Conservation (phyloP, 257 asterid species). For the Primulina tabacum region DNA sequence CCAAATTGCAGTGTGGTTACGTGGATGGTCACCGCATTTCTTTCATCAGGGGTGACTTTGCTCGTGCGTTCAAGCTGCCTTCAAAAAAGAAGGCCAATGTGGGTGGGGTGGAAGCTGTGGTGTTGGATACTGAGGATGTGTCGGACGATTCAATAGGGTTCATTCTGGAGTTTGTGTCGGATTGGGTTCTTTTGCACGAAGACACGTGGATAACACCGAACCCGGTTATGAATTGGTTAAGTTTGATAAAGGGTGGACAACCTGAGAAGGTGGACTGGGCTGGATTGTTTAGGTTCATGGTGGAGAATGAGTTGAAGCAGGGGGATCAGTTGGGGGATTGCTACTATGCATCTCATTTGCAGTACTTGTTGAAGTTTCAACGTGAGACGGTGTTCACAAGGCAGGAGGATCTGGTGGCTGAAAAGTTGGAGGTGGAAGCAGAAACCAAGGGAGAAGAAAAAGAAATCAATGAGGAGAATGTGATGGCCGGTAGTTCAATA, state of each 20-base stretch:
- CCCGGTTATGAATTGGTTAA: slow-evolving; percentile 60
- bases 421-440: slow-evolving; percentile 28
- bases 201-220: slow-evolving; percentile 73
- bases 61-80: slow-evolving; percentile 61
- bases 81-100: slow-evolving; percentile 43
- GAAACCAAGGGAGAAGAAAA: slow-evolving; percentile 29
- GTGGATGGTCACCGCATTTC: slow-evolving; percentile 41
- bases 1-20: slow-evolving; percentile 42
- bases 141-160: slow-evolving; percentile 55
- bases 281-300: slow-evolving; percentile 79
- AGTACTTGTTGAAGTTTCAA: slow-evolving; percentile 61
- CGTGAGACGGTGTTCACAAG: slow-evolving; percentile 34
- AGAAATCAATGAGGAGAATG: slow-evolving; percentile 25
- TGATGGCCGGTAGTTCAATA: slow-evolving; percentile 11
- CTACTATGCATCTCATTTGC: slow-evolving; percentile 83
- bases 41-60: slow-evolving; percentile 70
- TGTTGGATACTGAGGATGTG: slow-evolving; percentile 40
- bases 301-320: slow-evolving; percentile 73
- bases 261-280: slow-evolving; percentile 96
- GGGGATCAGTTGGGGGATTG: slow-evolving; percentile 65
- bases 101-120: slow-evolving; percentile 44
- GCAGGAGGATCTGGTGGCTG: slow-evolving; percentile 28
- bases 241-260: slow-evolving; percentile 60
- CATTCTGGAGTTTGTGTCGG: slow-evolving; percentile 44
- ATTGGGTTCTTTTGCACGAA: slow-evolving; percentile 79